Percentiles rank a stretch among this genome's conserved stretches.
phyloP scores from a whole-genome alignment of 1,284 basidiomycete genomes.

The Heliocybe sulcata region DNA sequence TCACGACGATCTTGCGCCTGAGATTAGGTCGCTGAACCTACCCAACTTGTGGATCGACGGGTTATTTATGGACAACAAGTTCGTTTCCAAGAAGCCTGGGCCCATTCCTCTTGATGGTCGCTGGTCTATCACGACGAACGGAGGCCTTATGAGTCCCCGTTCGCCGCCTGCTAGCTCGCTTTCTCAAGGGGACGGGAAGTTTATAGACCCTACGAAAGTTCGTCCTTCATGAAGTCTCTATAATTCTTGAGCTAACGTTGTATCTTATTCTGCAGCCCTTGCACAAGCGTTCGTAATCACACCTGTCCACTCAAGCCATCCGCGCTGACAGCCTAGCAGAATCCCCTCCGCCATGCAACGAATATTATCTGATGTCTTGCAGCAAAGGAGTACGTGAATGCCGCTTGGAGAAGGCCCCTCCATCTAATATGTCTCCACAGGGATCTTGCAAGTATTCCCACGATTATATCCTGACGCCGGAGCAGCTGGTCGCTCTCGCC shows the following conservation, averaged over 20 bases:
- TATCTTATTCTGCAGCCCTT: conserved; percentile 20
- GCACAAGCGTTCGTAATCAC: conserved; percentile 25
- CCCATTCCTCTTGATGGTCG: conserved; percentile 18
- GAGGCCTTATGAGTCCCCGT: conserved; percentile 24
- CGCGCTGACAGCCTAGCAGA: conserved; percentile 28
- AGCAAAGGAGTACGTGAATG: conserved; percentile 57
- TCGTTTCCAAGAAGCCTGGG: conserved; percentile 32
- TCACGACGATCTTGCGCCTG: conserved; percentile 33
- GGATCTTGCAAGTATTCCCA: conserved; percentile 73
- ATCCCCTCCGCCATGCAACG: conserved; percentile 73
- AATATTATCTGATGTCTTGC: conserved; percentile 72
- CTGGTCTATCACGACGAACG: conserved; percentile 17
- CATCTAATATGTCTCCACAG: conserved; percentile 26
- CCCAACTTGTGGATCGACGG: conserved; percentile 51
- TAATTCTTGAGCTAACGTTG: not conserved
- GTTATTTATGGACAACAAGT: conserved; percentile 53
- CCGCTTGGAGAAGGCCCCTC: not conserved
- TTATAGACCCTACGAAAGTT: conserved; percentile 25
- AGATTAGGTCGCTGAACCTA: conserved; percentile 42
- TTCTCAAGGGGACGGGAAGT: conserved; percentile 12
- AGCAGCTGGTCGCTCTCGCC: conserved; percentile 58
- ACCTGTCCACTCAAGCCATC: conserved; percentile 2
- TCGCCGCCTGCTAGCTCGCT: conserved; percentile 16
- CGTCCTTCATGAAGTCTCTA: conserved; percentile 3
- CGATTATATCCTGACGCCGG: conserved; percentile 61